These are phyloP conservation scores for Ceratobasidium theobromae DNA, from an alignment of 1,284 basidiomycete genomes.

Conservation along the genomic window DNA sequence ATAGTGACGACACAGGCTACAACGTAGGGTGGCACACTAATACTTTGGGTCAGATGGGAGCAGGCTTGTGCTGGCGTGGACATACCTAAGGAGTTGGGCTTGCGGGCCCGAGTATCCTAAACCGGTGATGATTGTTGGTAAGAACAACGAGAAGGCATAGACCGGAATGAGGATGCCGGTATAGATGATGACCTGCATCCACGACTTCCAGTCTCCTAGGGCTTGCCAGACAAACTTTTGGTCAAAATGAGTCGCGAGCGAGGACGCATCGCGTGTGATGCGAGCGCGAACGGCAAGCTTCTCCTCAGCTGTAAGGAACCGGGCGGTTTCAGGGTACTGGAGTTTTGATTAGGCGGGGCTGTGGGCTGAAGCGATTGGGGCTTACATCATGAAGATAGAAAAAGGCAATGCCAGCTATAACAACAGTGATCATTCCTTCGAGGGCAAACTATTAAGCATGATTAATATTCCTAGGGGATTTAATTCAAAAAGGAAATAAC, in stretches of 20 bases:
- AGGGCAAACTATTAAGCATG: slow-evolving; percentile 22
- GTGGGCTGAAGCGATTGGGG: not conserved
- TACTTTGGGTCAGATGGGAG: not conserved
- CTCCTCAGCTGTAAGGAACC: slow-evolving; percentile 34
- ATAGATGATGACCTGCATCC: slow-evolving; percentile 40
- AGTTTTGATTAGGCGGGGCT: not conserved
- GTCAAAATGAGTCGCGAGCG: slow-evolving; percentile 34
- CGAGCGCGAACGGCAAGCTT: slow-evolving; percentile 31
- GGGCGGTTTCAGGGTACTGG: slow-evolving; percentile 30
- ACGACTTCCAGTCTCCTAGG: slow-evolving; percentile 43
- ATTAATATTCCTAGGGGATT: not conserved
- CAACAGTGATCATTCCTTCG: slow-evolving; percentile 35
- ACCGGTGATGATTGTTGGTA: slow-evolving; percentile 52
- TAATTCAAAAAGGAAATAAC: not conserved
- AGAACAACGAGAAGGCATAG: slow-evolving; percentile 61
- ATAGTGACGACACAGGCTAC: slow-evolving; percentile 40
- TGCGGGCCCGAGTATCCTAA: slow-evolving; percentile 63
- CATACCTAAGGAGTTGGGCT: slow-evolving; percentile 62
- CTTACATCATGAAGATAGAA: slow-evolving; percentile 35
- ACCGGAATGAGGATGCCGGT: slow-evolving; percentile 52
- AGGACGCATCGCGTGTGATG: slow-evolving; percentile 21
- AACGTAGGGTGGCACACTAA: slow-evolving; percentile 63
- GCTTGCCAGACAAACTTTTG: slow-evolving; percentile 38
- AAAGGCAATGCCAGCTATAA: slow-evolving; percentile 32
- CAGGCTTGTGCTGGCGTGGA: not conserved